Evolutionary conservation across 345 rosid species (phyloP), one percentile per base, ranked within the genome.

Genomic region (Acer saccharum): DNA sequence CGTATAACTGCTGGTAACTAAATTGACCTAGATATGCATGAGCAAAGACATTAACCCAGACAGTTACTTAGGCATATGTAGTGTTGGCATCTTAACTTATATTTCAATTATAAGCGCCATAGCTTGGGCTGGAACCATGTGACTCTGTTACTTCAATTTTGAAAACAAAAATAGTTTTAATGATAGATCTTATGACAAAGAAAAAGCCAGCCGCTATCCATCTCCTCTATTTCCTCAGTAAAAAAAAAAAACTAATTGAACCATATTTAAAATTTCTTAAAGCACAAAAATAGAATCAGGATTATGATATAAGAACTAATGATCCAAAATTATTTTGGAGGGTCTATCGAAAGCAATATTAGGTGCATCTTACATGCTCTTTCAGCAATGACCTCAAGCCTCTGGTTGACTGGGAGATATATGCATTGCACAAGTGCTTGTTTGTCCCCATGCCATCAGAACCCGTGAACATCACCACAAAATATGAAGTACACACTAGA

Each of bases 401-500:
- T 88, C 93, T 89, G 65, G 93, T 96, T 69, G 98, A 96, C 82
- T 85, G 92, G 29, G 98, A 89, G 68, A 96, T 86, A 68, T 96
- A 90, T 65, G 95, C 98, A 82, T 81, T 89, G 87, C 92, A 92
- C 35, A 81, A 71, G 39, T 77, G 67, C 79, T 81, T 89, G 80
- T 67, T 85, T 67, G 76, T 80, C 84, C 82, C 88, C 14, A 81
- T 79, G 75, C 83, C 87, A 76, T 76, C 81, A 82, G 82, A 69
- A 68, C 79, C 84, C 64, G 86, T 88, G 79, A 96, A 94, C 98
- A 96, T 89, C 84, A 88, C 97, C 82, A 94, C 92, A 82, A 94
- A 96, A 80, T 96, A 90, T 62, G 98, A 86, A 81, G 97, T 88
- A 65, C 94, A 92, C 54, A 90, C 99, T 96, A 81, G 82, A 86